Evolutionary conservation across 2,329 filamentous ascomycete species (phyloP), one percentile per base, ranked within the genome.

Genomic region (Nannizzia gypsea): DNA sequence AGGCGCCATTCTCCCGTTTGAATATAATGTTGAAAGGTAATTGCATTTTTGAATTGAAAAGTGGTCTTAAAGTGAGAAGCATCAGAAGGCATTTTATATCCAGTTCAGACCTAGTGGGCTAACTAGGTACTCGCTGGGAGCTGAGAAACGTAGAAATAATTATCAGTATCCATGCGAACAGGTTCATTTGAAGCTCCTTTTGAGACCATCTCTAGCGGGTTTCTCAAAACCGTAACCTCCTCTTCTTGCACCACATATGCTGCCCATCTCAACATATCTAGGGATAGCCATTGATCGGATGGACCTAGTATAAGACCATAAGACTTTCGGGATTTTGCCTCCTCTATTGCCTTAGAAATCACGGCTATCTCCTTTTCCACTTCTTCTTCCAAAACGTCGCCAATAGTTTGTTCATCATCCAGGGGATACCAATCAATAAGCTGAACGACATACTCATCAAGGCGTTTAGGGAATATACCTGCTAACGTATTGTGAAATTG

Each of bases 241-340:
- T 77, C 74, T 44, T 75, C 70, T 56, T 75, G 70, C 44, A 68
- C 68, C 48, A 75, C 68, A 61, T 71, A 70, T 70, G 73, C 76
- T 24, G 72, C 72, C 75, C 76, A 77, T 52, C 73, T 72, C 54
- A 77, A 17, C 70, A 70, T 72, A 20, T 72, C 69, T 5, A 69
- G 64, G 28, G 71, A 69, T 31, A 75, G 62, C 73, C 73, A 75
- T 64, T 63, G 58, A 55, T 65, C 48, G 63, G 62, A 13, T 62
- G 62, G 2, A 66, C 67, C 3, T 9, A 31, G 57, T 1, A 59
- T 56, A 54, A 68, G 66, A 15, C 63, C 34, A 0, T 57, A 44
- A 2, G 59, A 38, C 6, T 63, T 61, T 22, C 59, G 60, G 3
- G 54, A 56, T 3, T 61, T 63, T 56, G 67, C 63, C 0, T 59